Evolutionary conservation across 306 rosid species (phyloP), one percentile per base, ranked within the genome.

Genomic region (Glycine tomentella): DNA sequence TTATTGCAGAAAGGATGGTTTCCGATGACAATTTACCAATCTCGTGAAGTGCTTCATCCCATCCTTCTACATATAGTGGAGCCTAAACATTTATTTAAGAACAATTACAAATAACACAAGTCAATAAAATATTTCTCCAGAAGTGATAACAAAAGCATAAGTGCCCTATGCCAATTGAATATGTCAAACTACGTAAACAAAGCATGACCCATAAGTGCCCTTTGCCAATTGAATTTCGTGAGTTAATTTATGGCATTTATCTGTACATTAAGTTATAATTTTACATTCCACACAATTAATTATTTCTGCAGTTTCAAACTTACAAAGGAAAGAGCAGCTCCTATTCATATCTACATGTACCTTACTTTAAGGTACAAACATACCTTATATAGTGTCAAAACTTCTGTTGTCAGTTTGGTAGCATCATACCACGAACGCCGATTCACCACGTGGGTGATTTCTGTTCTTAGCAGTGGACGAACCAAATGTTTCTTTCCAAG

Each of bases 41-140:
- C 91, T 96, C 99, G 72, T 93, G 94, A 50, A 93, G 93, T 14
- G 98, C 99, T 85, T 89, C 94, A 69, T 96, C 99, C 99, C 99
- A 96, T 65, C 99, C 97, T 80, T 96, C 98, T 40, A 89, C 93
- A 67, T 85, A 96, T 36, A 96, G 87, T 45, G 99, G 94, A 72
- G 94, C 95, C 99, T 95, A 89, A 74, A 69, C 63, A 20, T 25
- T 25, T 55, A 49, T 49, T 51, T 42, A 82, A 71, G 49, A 79
- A 82, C 55, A 72, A 57, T 52, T 55, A 80, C 7, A 3, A 11
- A 49, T 42, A 65, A 25, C 58, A 14, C 63, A 57, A 72, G 73
- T 80, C 63, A 83, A 84, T 66, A 8, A 74, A 51, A 68, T 40
- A 8, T 49, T 25, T 42, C 52, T 15, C 45, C 46, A 25, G 33